phyloP scores from a whole-genome alignment of 1,139 yeast species.

The Pichia sp. region DNA sequence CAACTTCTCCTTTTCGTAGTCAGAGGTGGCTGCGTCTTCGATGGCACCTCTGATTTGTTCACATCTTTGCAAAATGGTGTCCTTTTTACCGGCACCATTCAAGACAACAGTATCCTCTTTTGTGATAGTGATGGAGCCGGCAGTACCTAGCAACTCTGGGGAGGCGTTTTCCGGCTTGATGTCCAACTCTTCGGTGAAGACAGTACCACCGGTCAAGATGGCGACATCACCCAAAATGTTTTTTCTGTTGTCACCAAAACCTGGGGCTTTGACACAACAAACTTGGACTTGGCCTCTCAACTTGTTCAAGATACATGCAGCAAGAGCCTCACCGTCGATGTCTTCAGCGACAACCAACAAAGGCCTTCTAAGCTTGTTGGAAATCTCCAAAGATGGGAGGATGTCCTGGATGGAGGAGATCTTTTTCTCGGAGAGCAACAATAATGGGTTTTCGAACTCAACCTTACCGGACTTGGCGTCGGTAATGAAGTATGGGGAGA shows the following conservation, averaged over 20 bases:
- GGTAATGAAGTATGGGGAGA: slow-evolving; percentile 96
- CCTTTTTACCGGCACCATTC: slow-evolving; percentile 95
- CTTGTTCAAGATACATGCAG: slow-evolving; percentile 97
- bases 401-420: slow-evolving; percentile 89
- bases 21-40: slow-evolving; percentile 72
- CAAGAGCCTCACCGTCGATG: slow-evolving; percentile 97
- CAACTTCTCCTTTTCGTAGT: slow-evolving; percentile 95
- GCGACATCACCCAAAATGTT: slow-evolving; percentile 97
- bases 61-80: slow-evolving; percentile 82
- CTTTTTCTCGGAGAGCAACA: slow-evolving; percentile 91
- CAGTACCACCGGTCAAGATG: slow-evolving; percentile 95
- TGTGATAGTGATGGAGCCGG: slow-evolving; percentile 90
- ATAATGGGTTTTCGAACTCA: slow-evolving; percentile 92
- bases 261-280: slow-evolving; percentile 98
- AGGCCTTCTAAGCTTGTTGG: slow-evolving; percentile 95
- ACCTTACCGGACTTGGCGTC: slow-evolving; percentile 95
- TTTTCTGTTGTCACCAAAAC: slow-evolving; percentile 99
- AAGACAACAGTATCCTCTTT: slow-evolving; percentile 95
- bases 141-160: slow-evolving; percentile 84
- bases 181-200: slow-evolving; percentile 96
- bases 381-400: slow-evolving; percentile 89
- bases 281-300: slow-evolving; percentile 99
- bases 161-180: slow-evolving; percentile 96
- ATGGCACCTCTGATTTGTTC: slow-evolving; percentile 92
- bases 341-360: slow-evolving; percentile 94